Conservation (phyloP, 1,284 basidiomycete species). For the Salmacisia buchloeana region DNA sequence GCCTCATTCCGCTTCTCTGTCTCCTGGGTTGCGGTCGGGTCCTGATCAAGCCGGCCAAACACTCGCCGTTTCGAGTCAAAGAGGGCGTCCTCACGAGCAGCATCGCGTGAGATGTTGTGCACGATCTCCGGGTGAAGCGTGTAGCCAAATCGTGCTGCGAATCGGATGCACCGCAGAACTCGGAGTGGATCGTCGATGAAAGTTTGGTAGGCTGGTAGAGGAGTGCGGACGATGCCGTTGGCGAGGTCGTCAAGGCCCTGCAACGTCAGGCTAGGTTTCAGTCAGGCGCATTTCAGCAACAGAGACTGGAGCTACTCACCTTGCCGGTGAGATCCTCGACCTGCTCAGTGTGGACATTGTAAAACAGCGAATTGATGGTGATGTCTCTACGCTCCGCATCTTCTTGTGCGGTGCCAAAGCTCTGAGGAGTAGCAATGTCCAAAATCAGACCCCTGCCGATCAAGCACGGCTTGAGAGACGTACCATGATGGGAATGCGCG, state of each 20-base stretch:
- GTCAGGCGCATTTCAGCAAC: background rate
- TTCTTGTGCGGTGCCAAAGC: slow-evolving; percentile 84
- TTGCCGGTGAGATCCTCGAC: slow-evolving; percentile 85
- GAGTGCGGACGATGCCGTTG: slow-evolving; percentile 79
- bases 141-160: slow-evolving; percentile 84
- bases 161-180: slow-evolving; percentile 81
- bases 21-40: too few species aligned
- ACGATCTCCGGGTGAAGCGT: slow-evolving; percentile 67
- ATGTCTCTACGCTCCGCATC: slow-evolving; percentile 87
- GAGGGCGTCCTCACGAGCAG: slow-evolving; percentile 20
- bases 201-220: slow-evolving; percentile 76
- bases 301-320: slow-evolving; percentile 20
- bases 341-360: slow-evolving; percentile 80
- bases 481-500: slow-evolving; percentile 80
- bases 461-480: background rate
- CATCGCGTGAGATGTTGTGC: slow-evolving; percentile 19
- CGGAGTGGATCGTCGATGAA: slow-evolving; percentile 92
- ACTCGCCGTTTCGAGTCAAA: slow-evolving; percentile 11
- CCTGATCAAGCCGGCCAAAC: slow-evolving; percentile 10
- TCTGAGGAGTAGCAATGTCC: slow-evolving; percentile 58
- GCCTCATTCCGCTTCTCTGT: slow-evolving; percentile 20
- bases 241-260: slow-evolving; percentile 78
- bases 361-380: slow-evolving; percentile 94
- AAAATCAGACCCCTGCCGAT: background rate
- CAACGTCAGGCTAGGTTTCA: background rate